Evolutionary conservation across 2,329 filamentous ascomycete species (phyloP), one percentile per base, ranked within the genome.

Genomic region (Pseudogymnoascus sp.): DNA sequence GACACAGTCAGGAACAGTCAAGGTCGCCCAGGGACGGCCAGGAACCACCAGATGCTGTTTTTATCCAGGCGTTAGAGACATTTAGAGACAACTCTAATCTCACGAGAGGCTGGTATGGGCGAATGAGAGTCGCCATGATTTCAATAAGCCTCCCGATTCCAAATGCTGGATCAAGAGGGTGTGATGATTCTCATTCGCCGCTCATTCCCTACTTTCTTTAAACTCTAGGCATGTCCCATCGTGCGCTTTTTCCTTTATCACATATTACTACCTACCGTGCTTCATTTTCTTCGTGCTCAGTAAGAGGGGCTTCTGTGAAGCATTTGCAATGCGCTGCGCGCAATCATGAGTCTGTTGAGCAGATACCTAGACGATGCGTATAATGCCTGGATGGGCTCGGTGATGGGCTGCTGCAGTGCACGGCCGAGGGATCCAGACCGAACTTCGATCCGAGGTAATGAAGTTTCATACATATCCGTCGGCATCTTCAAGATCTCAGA

Each of bases 321-420:
- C 11, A 16, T 28, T 58, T 58, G 49, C 25, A 58, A 58, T 58
- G 49, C 25, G 49, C 25, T 33, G 49, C 11, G 40, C 40, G 40
- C 40, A 21, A 58, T 58, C 63, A 72, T 73, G 70, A 69, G 67
- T 60, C 62, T 67, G 61, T 70, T 72, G 67, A 70, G 68, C 64
- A 65, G 69, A 65, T 71, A 69, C 67, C 65, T 73, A 63, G 69
- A 71, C 63, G 70, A 70, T 65, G 69, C 68, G 33, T 71, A 72
- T 63, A 67, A 61, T 63, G 60, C 64, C 64, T 72, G 69, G 68
- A 65, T 71, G 52, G 63, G 61, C 25, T 68, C 69, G 31, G 61
- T 67, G 7, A 61, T 71, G 60, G 70, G 63, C 63, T 73, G 72
- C 60, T 71, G 71, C 63, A 65, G 40, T 43, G 40, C 65, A 18